Evolutionary conservation across 225 moss, liverwort and hornwort genomes (phyloP), one percentile per base, ranked within the genome.

Genomic region (Asterella californica): DNA sequence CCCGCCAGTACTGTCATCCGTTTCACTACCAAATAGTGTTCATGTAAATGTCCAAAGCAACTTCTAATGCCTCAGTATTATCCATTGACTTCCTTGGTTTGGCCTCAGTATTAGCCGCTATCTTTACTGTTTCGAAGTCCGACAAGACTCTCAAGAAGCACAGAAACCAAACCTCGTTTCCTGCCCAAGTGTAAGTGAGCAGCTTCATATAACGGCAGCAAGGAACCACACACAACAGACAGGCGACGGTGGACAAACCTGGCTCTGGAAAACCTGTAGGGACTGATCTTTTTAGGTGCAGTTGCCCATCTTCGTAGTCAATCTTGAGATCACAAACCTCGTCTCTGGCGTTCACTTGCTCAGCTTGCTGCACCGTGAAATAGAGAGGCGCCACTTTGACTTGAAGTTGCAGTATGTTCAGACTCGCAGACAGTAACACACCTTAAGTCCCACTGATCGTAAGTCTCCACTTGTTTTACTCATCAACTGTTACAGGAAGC

Each of bases 301-400:
- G 75, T 27, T 95, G 95, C 36, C 97, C 97, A 72, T 90, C 84
- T 46, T 87, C 91, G 62, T 92, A 99, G 5, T 90, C 89, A 68
- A 99, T 88, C 18, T 85, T 88, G 27, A 95, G 88, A 79, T 99
- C 97, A 70, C 97, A 99, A 69, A 83, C 90, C 73, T 95, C 90
- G 17, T 91, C 91, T 7, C 92, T 92, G 70, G 85, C 91, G 81
- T 88, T 83, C 73, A 99, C 95, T 75, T 74, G 85, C 33, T 86
- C 91, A 19, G 83, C 83, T 53, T 84, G 83, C 86, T 77, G 84
- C 32, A 95, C 93, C 86, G 87, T 83, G 73, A 95, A 99, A 76
- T 95, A 99, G 30, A 99, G 92, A 2, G 97, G 97, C 67, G 90
- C 90, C 48, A 97, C 70, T 68, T 54, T 80, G 12, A 76, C 85